Percentiles rank a stretch among this genome's conserved stretches.
These are phyloP conservation scores for Vitis hybrid DNA, from an alignment of 177 flowering plant genomes.

Conservation along the genomic window DNA sequence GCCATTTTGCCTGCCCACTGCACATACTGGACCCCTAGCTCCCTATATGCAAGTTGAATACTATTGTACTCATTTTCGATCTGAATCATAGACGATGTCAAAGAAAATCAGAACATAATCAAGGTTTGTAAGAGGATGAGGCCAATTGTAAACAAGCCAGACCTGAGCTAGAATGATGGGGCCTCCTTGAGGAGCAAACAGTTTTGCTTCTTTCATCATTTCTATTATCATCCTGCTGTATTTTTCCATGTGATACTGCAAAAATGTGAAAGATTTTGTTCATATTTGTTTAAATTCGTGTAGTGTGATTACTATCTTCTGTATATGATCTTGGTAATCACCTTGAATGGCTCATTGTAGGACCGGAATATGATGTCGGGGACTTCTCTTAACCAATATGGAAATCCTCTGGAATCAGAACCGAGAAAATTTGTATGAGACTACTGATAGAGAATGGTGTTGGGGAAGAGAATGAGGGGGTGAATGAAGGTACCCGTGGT, in stretches of 20 bases:
- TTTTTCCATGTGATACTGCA: conserved; percentile 74
- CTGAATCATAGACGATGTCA: conserved; percentile 30
- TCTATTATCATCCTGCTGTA: conserved; percentile 45
- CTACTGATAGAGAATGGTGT: not conserved
- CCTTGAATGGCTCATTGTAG: conserved; percentile 75
- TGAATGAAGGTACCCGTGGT: conserved; percentile 52
- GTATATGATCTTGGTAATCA: conserved; percentile 12
- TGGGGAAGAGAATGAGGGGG: not conserved
- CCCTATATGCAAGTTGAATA: conserved; percentile 60
- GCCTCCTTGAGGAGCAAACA: conserved; percentile 77
- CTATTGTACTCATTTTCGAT: conserved; percentile 90
- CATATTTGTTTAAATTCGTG: not conserved
- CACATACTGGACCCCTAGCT: conserved; percentile 52
- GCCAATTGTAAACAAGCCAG: not conserved
- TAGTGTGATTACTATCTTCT: not conserved
- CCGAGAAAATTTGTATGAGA: not conserved
- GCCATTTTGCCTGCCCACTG: conserved; percentile 92
- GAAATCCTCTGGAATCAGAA: conserved; percentile 64
- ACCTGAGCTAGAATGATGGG: conserved; percentile 74
- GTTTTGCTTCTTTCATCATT: conserved; percentile 52
- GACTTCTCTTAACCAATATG: conserved; percentile 82
- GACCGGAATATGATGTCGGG: conserved; percentile 62
- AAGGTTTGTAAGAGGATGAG: not conserved
- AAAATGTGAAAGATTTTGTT: not conserved
- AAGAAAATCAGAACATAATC: not conserved